Evolutionary conservation across 805 yeast species (phyloP), one percentile per base, ranked within the genome.

Genomic region (Yueomyces sp.): DNA sequence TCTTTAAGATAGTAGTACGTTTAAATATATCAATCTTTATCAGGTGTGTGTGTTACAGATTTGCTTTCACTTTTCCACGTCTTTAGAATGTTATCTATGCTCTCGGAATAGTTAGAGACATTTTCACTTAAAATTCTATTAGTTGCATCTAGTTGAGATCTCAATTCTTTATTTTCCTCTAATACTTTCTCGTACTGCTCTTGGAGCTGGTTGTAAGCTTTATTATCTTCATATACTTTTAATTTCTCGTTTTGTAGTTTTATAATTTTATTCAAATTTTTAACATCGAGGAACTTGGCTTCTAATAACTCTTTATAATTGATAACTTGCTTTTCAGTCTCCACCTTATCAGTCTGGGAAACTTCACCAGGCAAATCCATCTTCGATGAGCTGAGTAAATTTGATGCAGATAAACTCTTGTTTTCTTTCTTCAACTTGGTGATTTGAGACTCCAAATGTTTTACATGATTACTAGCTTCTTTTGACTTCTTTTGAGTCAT

Each of bases 391-490:
- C 11, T 49, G 55, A 4, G 52, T 47, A 49, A 62, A 4, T 62
- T 66, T 36, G 62, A 54, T 33, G 59, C 38, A 31, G 26, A 30
- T 30, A 40, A 36, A 11, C 6, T 28, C 27, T 36, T 40, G 7
- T 40, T 41, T 8, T 44, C 40, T 3, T 41, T 31, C 47, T 53
- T 60, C 40, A 64, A 45, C 26, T 48, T 43, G 2, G 42, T 37
- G 34, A 62, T 59, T 43, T 66, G 67, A 4, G 42, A 29, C 49
- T 79, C 84, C 34, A 82, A 62, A 26, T 53, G 52, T 27, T 59
- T 59, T 27, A 81, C 77, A 45, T 71, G 72, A 26, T 68, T 68
- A 49, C 77, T 73, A 0, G 87, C 88, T 41, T 67, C 63, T 41
- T 64, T 67, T 48, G 81, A 79, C 49, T 77, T 79, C 4, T 60